Base-by-base conservation (phyloP, 2,329 filamentous ascomycete genomes). In the Helotiales sp. region DNA sequence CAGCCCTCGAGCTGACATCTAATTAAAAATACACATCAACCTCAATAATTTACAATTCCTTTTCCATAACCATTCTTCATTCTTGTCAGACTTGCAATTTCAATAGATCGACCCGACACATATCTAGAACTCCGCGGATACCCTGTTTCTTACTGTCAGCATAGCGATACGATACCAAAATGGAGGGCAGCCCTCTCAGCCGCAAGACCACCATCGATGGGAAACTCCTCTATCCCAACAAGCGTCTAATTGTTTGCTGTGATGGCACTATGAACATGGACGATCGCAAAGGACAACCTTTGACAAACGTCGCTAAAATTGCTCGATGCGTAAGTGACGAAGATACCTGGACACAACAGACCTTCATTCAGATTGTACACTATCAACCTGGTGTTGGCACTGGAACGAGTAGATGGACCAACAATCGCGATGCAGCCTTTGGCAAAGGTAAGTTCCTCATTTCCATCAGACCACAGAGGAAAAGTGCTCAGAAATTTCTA, bases 341-440 rank as follows among this genome's bases (percentile, higher is more conserved):
- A n/a, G 63, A 65, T 52, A 47, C 5, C 3, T 60, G 50, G 54
- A 61, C 40, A n/a, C 32, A 20, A 24, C 37, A 34, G 32, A 60
- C 45, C 4, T 52, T 47, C 40, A 22, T 43, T 30, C 86, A 88
- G 74, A 81, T 88, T 67, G 83, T 87, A 64, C 83, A 83, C 69
- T 88, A 88, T 71, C 84, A 86, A 73, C 83, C 84, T 17, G 86
- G 86, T n/a, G 84, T 88, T 24, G 86, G 86, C 17, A 85, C 83
- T 4, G 82, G 81, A 0, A 81, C 82, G 70, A 82, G 81, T 50
- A 70, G 79, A 32, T 62, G 84, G 20, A 82, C 84, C 58, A 79
- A 79, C 49, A 68, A 86, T 11, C 80, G 81, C 0, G 84, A 84
- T 50, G 65, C 17, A 22, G 20, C 49, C 8, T 57, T 3, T 84